A percentile compares a stretch with the other conserved stretches of the same genome.
These are phyloP conservation scores for Sporothrix pseudoabietina DNA, from an alignment of 2,329 filamentous ascomycete genomes.

Conservation along the genomic window DNA sequence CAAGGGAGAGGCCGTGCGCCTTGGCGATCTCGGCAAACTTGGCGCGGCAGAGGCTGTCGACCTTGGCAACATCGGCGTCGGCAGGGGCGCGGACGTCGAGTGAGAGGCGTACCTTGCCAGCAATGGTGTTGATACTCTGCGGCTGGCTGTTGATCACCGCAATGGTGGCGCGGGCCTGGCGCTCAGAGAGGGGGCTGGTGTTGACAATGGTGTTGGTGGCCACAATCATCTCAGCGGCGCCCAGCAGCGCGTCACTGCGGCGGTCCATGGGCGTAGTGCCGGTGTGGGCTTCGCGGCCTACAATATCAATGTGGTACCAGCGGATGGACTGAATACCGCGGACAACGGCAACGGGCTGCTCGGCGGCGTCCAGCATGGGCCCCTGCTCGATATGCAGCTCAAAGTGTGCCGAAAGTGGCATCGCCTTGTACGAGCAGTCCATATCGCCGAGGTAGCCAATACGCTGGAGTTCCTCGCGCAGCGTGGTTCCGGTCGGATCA, in stretches of 20 bases:
- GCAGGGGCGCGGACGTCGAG: constrained; percentile 66
- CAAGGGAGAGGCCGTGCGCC: constrained; percentile 25
- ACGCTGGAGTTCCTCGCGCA: constrained; percentile 68
- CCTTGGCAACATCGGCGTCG: constrained; percentile 57
- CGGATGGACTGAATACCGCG: constrained; percentile 73
- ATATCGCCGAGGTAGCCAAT: constrained; percentile 68
- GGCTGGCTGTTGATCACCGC: constrained; percentile 67
- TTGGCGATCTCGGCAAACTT: constrained; percentile 29
- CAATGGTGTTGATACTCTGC: constrained; percentile 73
- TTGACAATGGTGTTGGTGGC: constrained; percentile 65
- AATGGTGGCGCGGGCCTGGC: constrained; percentile 66
- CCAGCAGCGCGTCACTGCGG: constrained; percentile 41
- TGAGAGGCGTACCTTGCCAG: constrained; percentile 66
- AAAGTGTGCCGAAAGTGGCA: constrained; percentile 75
- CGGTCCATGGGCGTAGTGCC: constrained; percentile 64
- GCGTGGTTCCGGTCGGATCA: constrained; percentile 65
- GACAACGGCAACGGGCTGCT: constrained; percentile 67
- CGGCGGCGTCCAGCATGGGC: constrained; percentile 67
- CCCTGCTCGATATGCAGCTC: constrained; percentile 87
- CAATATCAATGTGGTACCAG: constrained; percentile 70
- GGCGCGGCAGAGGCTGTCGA: constrained; percentile 47
- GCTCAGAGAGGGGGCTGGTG: constrained; percentile 39
- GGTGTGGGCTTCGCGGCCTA: constrained; percentile 70
- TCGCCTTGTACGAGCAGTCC: constrained; percentile 56
- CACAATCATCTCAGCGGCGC: constrained; percentile 65